Base-by-base conservation (phyloP, 1,139 yeast species). In the Suhomyces bolitotheri region DNA sequence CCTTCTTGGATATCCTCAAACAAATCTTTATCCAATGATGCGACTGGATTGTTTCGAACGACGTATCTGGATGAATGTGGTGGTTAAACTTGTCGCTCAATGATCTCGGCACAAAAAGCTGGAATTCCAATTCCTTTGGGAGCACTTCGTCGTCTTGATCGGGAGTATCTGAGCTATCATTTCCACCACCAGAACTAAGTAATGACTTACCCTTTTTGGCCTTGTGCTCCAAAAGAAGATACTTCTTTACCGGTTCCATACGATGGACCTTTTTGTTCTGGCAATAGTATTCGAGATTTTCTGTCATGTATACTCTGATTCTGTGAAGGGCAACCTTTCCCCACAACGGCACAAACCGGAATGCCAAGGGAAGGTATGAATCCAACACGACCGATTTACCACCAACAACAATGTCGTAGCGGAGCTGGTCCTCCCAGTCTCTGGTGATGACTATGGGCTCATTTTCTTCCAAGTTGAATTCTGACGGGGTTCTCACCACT, bases 1-100 rank as follows among this genome's bases (percentile, higher is more conserved):
- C 80, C 8, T 69, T 56, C 46, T 76, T 78, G 10, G 95, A 85
- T 19, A 92, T 69, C 34, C 97, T 67, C 34, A 92, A 62, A 43
- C 94, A 82, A 10, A 92, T 76, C 59, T 90, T 92, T 49, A 92
- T 79, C 97, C 97, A 90, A 62, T 92, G 98, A 51, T 86, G 92
- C 6, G 90, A 73, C 58, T 87, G 87, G 45, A 92, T 86, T 49
- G 80, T 79, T 22, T 76, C 77, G 49, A 74, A 82, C 2, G 88
- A 78, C 1, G 96, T 86, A 58, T 90, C 92, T 2, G 96, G 95
- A 51, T 86, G 95, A 28, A 89, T 60, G 16, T 49, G 48, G 30
- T 58, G 60, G 34, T 62, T 55, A 42, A 63, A 61, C 50, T 73
- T 64, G 39, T 73, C 75, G 40, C 71, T 73, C 44, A 82, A 58